Evolutionary conservation across 371 early-diverging fungal species (phyloP), one percentile per base, ranked within the genome.

Genomic region (Rhizopus delemar): DNA sequence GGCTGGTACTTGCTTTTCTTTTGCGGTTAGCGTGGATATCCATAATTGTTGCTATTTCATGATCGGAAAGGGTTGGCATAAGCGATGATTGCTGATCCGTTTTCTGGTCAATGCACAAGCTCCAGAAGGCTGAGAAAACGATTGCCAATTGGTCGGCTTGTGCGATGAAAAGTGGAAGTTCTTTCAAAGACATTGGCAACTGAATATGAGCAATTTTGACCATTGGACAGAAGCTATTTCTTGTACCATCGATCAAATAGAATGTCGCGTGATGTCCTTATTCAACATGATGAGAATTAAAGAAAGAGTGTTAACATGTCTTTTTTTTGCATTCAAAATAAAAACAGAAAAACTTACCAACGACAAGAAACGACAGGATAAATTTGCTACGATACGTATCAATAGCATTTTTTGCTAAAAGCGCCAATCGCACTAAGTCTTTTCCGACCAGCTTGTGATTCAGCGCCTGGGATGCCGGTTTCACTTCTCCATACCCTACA

Each of bases 21-120:
- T 58, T 58, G 59, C 51, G 51, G 41, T 41, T 51, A 51, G 51
- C 43, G 51, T 51, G 45, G 59, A 51, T 58, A 58, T 58, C 51
- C 59, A 58, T 58, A 58, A 58, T 58, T 58, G 59, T 51, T 58
- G 59, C 59, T 57, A 58, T 58, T 58, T 58, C 51, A 58, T 51
- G 39, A 51, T 51, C 51, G 59, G 59, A 58, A 58, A 58, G 59
- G 50, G 51, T 32, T 58, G 51, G 59, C 59, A 51, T 58, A 43
- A 58, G 51, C 51, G 59, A 51, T 58, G 51, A 58, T 51, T 51
- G 51, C 43, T 58, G 59, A 51, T 39, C 51, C 51, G 51, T 51
- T 58, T 58, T 58, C 59, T 58, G 51, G 59, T 58, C 51, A 34
- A 51, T 8, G 33, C 59, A 58, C 59, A 58, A 50, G 59, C 43